phyloP scores from a whole-genome alignment of 176 grass and related monocot genomes.

The Carex pumila region DNA sequence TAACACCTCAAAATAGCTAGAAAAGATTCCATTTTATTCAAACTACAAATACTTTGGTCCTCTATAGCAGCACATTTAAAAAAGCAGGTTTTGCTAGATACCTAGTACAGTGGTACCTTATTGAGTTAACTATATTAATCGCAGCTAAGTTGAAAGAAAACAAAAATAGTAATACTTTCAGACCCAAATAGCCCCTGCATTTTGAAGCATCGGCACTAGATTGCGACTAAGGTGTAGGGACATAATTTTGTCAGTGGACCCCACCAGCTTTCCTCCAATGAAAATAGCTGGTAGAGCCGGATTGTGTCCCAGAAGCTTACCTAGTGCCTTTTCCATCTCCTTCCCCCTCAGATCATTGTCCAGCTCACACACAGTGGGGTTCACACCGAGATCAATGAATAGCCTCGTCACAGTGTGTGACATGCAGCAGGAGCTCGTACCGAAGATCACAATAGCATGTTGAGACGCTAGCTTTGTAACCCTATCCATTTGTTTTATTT shows the following conservation, averaged over 20 bases:
- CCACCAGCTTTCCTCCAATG: conserved; percentile 50
- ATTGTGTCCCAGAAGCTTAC: conserved; percentile 12
- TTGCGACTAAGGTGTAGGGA: conserved; percentile 43
- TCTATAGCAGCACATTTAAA: neutral
- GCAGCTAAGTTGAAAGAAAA: neutral
- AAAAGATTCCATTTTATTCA: neutral
- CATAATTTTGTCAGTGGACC: conserved; percentile 57
- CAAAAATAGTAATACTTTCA: neutral
- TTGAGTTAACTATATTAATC: neutral
- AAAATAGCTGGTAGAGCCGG: conserved; percentile 41
- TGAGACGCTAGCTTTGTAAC: conserved; percentile 70
- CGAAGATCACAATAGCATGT: conserved; percentile 67
- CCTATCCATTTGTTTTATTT: conserved; percentile 25
- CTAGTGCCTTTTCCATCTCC: conserved; percentile 45
- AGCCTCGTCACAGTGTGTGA: conserved; percentile 68
- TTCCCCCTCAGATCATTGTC: conserved; percentile 34
- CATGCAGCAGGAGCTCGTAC: conserved; percentile 85
- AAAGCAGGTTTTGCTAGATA: neutral
- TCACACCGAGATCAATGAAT: conserved; percentile 47
- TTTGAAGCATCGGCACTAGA: conserved; percentile 42
- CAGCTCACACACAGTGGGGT: conserved; percentile 31
- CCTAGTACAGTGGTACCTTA: neutral
- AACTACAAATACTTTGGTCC: neutral
- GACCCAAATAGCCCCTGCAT: conserved; percentile 54
- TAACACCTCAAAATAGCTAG: neutral